Evolutionary conservation across 352 stramenopile species (phyloP).

Genomic region (Pelagophyceae sp.): DNA sequence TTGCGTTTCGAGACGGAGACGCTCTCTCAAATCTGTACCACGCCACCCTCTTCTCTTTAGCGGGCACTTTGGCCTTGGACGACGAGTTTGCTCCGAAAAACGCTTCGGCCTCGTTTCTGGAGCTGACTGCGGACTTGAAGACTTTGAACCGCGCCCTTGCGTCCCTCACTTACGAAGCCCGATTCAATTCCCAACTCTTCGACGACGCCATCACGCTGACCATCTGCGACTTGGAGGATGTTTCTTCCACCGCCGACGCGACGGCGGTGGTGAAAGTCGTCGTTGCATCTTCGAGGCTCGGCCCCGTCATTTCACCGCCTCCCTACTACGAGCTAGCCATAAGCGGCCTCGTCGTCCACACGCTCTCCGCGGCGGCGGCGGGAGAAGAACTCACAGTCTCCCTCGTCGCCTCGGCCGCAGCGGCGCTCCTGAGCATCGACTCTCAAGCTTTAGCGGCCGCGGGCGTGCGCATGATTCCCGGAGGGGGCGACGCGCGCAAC

Average conservation of each 20-base stretch:
- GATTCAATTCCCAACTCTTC: not conserved
- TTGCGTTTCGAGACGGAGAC: not conserved
- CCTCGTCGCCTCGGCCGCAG: not conserved
- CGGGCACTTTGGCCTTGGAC: not conserved
- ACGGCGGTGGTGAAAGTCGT: not conserved
- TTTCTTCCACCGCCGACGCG: not conserved
- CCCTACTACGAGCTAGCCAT: slow-evolving; percentile 9
- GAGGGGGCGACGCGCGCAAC: not conserved
- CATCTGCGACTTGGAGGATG: not conserved
- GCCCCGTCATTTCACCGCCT: not conserved
- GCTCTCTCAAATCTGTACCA: not conserved
- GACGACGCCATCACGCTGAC: not conserved
- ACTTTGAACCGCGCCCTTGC: not conserved
- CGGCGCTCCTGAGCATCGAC: not conserved
- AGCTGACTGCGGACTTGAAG: not conserved
- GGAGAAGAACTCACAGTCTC: not conserved
- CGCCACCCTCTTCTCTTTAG: not conserved
- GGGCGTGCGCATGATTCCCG: not conserved
- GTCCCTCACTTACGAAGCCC: not conserved
- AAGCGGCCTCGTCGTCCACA: not conserved
- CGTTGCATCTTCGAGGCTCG: not conserved
- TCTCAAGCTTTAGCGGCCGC: not conserved
- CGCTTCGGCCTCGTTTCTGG: not conserved
- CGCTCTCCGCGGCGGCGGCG: not conserved
- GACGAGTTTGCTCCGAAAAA: not conserved